These are phyloP conservation scores for Pyrrhoderma noxium DNA, from an alignment of 1,284 basidiomycete genomes.

Conservation along the genomic window DNA sequence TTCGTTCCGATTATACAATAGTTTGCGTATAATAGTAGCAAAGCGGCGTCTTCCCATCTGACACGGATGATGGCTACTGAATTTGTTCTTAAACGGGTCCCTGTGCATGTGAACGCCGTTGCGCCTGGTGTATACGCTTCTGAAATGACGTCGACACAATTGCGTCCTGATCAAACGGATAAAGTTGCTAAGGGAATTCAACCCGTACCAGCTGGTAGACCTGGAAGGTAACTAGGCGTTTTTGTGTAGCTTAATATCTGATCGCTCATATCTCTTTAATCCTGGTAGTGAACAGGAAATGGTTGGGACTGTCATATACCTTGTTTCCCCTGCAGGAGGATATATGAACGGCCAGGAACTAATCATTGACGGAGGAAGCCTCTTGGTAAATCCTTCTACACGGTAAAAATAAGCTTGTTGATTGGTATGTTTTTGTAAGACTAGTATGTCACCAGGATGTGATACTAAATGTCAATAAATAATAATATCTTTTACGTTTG, in stretches of 20 bases:
- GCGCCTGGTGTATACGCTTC: constrained; percentile 59
- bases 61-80: constrained; percentile 72
- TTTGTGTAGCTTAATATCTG: neutral
- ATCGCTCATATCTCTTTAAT: neutral
- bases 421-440: too few species aligned
- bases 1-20: constrained; percentile 26
- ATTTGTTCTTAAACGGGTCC: constrained; percentile 56
- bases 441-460: too few species aligned
- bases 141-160: constrained; percentile 57
- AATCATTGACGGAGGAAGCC: constrained; percentile 64
- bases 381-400: constrained; percentile 60
- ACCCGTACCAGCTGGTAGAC: constrained; percentile 52
- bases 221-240: constrained; percentile 66
- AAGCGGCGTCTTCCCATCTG: constrained; percentile 68
- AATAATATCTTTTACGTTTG: too few species aligned
- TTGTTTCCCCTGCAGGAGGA: constrained; percentile 60
- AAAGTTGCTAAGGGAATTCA: constrained; percentile 46
- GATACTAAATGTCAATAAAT: too few species aligned
- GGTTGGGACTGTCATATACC: constrained; percentile 66
- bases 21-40: constrained; percentile 76
- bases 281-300: constrained; percentile 55
- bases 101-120: constrained; percentile 64
- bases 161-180: constrained; percentile 39
- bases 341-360: constrained; percentile 73
- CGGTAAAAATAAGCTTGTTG: constrained; percentile 20